Conservation (phyloP, 208 protist genomes). For the Crithidia expoeki region DNA sequence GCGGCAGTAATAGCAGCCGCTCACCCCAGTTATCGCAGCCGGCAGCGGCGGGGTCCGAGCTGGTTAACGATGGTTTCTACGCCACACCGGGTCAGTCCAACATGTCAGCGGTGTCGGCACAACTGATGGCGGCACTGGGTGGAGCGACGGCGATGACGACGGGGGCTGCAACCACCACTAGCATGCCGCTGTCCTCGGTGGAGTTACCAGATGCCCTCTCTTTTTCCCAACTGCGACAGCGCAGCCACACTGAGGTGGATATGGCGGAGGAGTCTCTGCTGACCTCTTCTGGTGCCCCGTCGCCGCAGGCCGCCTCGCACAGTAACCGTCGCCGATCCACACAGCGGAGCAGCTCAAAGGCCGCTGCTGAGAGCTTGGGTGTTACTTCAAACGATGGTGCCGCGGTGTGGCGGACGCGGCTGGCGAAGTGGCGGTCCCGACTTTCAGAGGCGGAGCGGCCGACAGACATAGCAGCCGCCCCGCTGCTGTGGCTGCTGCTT, state of each 20-base stretch:
- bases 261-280: neutral
- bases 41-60: neutral
- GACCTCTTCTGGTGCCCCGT: neutral
- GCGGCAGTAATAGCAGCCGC: too few species aligned
- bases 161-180: too few species aligned
- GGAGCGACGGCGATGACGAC: neutral
- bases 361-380: neutral
- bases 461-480: slow-evolving; percentile 23
- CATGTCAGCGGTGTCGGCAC: slow-evolving; percentile 2
- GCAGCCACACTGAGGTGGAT: neutral
- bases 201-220: neutral
- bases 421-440: slow-evolving; percentile 37
- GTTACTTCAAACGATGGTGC: neutral
- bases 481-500: slow-evolving; percentile 63
- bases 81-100: neutral
- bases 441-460: slow-evolving; percentile 33
- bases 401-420: slow-evolving; percentile 9
- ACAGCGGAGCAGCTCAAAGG: neutral
- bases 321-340: neutral
- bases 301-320: neutral
- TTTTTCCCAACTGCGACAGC: neutral
- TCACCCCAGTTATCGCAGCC: too few species aligned
- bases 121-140: slow-evolving; percentile 8
- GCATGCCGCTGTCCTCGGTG: neutral
- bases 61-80: neutral